phyloP scores from a whole-genome alignment of 306 rosid species.

The Ochetophila trinervis region DNA sequence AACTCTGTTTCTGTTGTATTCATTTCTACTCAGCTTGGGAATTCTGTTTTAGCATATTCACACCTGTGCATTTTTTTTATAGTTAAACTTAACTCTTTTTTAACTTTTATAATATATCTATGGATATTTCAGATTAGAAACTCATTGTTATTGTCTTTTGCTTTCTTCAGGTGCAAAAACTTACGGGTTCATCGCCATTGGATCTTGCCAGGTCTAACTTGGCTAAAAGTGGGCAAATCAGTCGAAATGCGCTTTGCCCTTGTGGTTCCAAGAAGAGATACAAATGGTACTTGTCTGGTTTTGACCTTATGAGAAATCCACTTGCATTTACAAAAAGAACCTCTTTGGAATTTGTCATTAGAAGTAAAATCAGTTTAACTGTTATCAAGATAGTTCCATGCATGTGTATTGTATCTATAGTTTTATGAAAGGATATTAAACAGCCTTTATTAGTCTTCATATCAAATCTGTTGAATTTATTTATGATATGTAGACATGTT shows the following conservation, averaged over 20 bases:
- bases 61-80: background rate
- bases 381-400: background rate
- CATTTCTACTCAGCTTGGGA: no score
- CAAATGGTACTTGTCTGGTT: slow-evolving; percentile 54
- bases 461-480: no score
- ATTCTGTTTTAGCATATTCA: no score
- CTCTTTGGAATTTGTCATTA: background rate
- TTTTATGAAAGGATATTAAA: no score
- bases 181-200: no score
- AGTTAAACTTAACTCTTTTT: background rate
- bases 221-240: slow-evolving; percentile 80
- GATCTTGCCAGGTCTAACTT: no score
- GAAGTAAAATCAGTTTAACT: background rate
- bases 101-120: background rate
- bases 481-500: no score
- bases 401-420: no score
- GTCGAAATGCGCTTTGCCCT: slow-evolving; percentile 85
- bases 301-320: background rate
- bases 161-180: no score
- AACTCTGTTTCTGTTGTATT: no score
- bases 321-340: background rate
- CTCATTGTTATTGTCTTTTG: no score
- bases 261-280: slow-evolving; percentile 96
- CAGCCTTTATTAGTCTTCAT: no score
- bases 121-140: background rate